Conservation (phyloP, 148 eudicot genomes). For the Cornus florida region DNA sequence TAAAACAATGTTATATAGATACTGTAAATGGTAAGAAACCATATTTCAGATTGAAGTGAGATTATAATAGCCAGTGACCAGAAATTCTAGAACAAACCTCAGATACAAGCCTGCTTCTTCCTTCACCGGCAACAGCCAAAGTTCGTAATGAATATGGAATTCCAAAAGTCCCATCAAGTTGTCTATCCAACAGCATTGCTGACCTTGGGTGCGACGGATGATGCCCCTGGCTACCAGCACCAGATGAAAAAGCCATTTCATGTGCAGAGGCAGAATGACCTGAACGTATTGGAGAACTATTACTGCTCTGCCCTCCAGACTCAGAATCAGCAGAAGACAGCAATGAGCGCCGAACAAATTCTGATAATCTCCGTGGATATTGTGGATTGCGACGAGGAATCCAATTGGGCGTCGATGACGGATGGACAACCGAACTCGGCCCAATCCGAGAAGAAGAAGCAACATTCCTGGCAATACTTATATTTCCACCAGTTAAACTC, state of each 20-base stretch:
- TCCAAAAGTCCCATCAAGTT: conserved; percentile 56
- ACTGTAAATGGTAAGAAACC: background rate
- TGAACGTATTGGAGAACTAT: conserved; percentile 28
- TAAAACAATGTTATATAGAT: background rate
- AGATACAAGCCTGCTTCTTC: conserved; percentile 79
- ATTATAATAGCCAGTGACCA: background rate
- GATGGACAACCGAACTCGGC: conserved; percentile 33
- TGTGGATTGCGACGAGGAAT: conserved; percentile 49
- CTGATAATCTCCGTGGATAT: conserved; percentile 71
- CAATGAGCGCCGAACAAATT: conserved; percentile 62
- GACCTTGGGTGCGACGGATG: conserved; percentile 43
- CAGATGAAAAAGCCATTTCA: conserved; percentile 31
- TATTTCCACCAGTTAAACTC: conserved; percentile 42
- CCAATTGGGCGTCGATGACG: conserved; percentile 47
- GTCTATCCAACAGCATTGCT: conserved; percentile 61
- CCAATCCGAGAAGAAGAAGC: conserved; percentile 57
- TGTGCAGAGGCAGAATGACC: conserved; percentile 41
- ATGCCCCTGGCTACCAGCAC: conserved; percentile 42
- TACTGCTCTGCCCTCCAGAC: conserved; percentile 44
- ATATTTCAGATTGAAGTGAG: background rate
- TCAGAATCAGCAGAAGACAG: conserved; percentile 51
- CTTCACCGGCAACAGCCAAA: conserved; percentile 74
- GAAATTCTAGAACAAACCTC: conserved; percentile 55
- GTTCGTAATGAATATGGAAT: conserved; percentile 56
- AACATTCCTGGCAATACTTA: conserved; percentile 35